Conservation (phyloP, 192 early-diverging fungal genomes). For the Coemansia sp. region DNA sequence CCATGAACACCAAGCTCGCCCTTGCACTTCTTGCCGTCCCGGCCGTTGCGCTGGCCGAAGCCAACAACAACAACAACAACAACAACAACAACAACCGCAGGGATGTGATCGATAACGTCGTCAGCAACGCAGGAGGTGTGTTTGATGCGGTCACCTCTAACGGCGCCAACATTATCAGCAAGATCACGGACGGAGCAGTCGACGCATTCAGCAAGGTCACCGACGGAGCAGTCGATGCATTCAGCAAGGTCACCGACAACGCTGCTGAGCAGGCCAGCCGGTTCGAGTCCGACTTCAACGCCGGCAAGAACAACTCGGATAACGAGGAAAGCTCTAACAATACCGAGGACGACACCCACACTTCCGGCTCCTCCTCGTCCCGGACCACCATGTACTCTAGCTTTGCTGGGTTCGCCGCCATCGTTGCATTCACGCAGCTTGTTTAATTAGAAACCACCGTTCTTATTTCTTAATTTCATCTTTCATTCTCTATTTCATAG, state of each 20-base stretch:
- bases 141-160: slow-evolving; percentile 15
- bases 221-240: not conserved
- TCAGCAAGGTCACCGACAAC: slow-evolving; percentile 10
- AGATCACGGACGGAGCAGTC: slow-evolving; percentile 15
- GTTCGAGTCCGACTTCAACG: slow-evolving; percentile 40
- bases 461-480: slow-evolving; percentile 1
- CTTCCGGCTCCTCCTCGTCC: not conserved
- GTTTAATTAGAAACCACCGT: slow-evolving; percentile 10
- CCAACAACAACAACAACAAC: not conserved
- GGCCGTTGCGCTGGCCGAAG: slow-evolving; percentile 3
- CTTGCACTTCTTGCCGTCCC: slow-evolving; percentile 1
- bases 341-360: slow-evolving; percentile 3
- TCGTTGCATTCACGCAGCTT: slow-evolving; percentile 28
- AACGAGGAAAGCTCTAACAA: not conserved
- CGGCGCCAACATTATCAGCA: slow-evolving; percentile 5
- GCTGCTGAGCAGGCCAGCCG: slow-evolving; percentile 19
- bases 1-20: slow-evolving; percentile 8
- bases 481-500: not conserved
- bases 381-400: slow-evolving; percentile 3
- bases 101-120: not conserved
- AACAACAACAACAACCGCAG: not conserved
- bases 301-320: slow-evolving; percentile 20
- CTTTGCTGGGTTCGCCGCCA: slow-evolving; percentile 20
- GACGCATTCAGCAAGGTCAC: slow-evolving; percentile 16
- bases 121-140: slow-evolving; percentile 13